Conservation (phyloP, 345 rosid genomes). For the Aquilaria sinensis region DNA sequence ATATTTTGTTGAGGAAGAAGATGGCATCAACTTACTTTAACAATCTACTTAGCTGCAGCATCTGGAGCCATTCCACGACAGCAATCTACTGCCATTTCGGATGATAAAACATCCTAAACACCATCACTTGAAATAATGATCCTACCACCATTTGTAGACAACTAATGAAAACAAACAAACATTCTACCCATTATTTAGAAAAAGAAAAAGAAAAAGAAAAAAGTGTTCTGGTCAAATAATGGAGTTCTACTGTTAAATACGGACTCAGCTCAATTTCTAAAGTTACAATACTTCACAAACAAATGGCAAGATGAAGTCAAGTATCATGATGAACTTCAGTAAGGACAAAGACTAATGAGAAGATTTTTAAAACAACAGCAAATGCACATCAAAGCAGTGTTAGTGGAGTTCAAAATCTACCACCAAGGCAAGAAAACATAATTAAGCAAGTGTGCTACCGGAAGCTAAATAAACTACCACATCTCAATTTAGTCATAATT, state of each 20-base stretch:
- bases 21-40: conserved; percentile 49
- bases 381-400: too few relatives aligned
- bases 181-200: not conserved
- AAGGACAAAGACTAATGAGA: too few relatives aligned
- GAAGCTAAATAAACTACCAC: too few relatives aligned
- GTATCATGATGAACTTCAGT: too few relatives aligned
- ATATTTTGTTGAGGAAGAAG: not conserved
- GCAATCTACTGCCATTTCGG: conserved; percentile 80
- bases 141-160: conserved; percentile 89
- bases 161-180: conserved; percentile 41
- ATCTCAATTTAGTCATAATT: too few relatives aligned
- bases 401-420: too few relatives aligned
- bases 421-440: too few relatives aligned
- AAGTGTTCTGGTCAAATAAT: not conserved
- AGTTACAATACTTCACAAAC: too few relatives aligned
- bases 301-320: too few relatives aligned
- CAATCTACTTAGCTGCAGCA: conserved; percentile 88
- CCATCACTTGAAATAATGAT: conserved; percentile 94
- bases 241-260: not conserved
- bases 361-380: too few relatives aligned
- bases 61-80: conserved; percentile 89
- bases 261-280: too few relatives aligned
- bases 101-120: conserved; percentile 93
- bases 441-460: too few relatives aligned
- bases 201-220: not conserved